A percentile compares a stretch with the other conserved stretches of the same genome.
Evolutionary conservation across 2,329 filamentous ascomycete genomes (phyloP).

Genomic region (Cladophialophora immunda): DNA sequence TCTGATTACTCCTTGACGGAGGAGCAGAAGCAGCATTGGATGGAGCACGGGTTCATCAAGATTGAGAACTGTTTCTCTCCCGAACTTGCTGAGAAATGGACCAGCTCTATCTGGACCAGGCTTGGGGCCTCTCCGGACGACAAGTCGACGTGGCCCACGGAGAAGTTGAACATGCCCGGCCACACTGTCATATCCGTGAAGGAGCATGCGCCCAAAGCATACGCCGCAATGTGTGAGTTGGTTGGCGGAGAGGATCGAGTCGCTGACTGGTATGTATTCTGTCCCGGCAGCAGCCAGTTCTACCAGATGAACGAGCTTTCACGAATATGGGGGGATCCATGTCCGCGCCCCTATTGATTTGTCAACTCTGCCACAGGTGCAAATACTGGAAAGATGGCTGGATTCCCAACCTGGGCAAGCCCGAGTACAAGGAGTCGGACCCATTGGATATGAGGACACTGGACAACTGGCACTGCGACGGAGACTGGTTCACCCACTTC

Average conservation of each 20-base stretch:
- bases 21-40: conserved; percentile 24
- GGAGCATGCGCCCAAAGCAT: conserved; percentile 70
- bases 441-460: conserved; percentile 61
- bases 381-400: conserved; percentile 71
- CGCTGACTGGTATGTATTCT: conserved; percentile 43
- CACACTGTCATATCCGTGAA: conserved; percentile 64
- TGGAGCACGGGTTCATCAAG: conserved; percentile 20
- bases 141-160: conserved; percentile 68
- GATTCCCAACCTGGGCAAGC: conserved; percentile 73
- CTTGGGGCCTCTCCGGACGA: conserved; percentile 57
- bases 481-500: conserved; percentile 77
- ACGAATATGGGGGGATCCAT: not conserved
- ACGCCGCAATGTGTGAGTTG: conserved; percentile 73
- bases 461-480: conserved; percentile 72
- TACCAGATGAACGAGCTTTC: not conserved
- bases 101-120: conserved; percentile 21
- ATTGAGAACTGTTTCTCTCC: conserved; percentile 17
- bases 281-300: not conserved
- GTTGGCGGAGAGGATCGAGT: conserved; percentile 69
- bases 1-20: conserved; percentile 6
- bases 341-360: not conserved
- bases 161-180: conserved; percentile 70
- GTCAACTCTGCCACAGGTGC: not conserved
- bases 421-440: conserved; percentile 60
- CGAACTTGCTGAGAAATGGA: conserved; percentile 21